Base-by-base conservation (phyloP, 2,329 filamentous ascomycete genomes). In the Zasmidium citrigriseum region DNA sequence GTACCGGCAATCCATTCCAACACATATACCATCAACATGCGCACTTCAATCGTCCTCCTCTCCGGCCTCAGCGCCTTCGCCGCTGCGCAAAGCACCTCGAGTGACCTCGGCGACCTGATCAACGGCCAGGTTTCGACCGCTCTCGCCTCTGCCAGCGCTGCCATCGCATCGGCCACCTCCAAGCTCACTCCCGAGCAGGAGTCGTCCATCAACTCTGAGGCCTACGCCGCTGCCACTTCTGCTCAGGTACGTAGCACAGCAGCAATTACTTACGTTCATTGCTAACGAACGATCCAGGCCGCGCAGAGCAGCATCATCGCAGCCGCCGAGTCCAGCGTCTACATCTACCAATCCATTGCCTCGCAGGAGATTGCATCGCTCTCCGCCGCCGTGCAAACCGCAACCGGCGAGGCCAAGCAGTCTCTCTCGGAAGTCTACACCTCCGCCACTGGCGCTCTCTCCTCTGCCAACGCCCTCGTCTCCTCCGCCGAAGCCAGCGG, bases 41-140 rank as follows among this genome's bases (percentile, higher is more conserved):
- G 64, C 57, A 53, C 62, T 46, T 51, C 58, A 46, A 49, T 57
- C 54, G 51, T 68, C 58, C 46, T 67, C 57, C 47, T 67, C 55
- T 46, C 59, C 54, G 59, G 59, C 60, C 61, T 68, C 46, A 57
- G 60, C 53, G 63, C 63, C 61, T 49, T 64, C 50, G 63, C 55
- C 46, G 52, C 58, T 48, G 65, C 66, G 29, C 61, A 67, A 41
- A 50, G 49, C 49, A 41, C 34, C 34, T 41, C 34, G 7, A 41
- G 12, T n/a, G 34, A 41, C 16, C 34, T 41, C 18, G 34, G 34
- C 16, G 34, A 57, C 20, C 50, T 52, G 18, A 14, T 29, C 25
- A 16, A 50, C 34, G 46, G 44, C 25, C 20, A 52, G n/a, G 47
- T 54, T 20, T 47, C 46, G 23, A 46, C 55, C 46, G 50, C 57